Base-by-base conservation (phyloP, 495 filamentous ascomycete genomes). In the Penicillium simplicissimum region DNA sequence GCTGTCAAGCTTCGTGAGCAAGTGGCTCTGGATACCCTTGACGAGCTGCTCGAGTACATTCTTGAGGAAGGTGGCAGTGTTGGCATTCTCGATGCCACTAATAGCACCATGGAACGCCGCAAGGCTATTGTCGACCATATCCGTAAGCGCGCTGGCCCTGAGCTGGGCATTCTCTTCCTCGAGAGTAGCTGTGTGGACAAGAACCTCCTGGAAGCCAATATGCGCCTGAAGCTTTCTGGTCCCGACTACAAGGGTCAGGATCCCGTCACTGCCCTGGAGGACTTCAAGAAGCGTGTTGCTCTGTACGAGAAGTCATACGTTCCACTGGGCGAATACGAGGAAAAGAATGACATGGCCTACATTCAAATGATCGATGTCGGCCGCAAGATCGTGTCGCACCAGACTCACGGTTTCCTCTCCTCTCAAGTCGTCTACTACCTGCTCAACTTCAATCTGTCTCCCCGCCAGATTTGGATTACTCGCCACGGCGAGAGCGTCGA, bases 341-440 rank as follows among this genome's bases (percentile, higher is more conserved):
- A 98, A 71, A 81, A 87, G 17, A 79, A 93, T 62, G 84, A 90
- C 62, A 90, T 97, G 87, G 89, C 93, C 51, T 98, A 93, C 70
- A 92, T 98, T 51, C 74, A 93, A 82, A 97, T 98, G 92, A 96
- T 97, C 51, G 95, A 98, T 72, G 95, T 98, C 21, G 95, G 95
- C 38, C 87, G 93, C 40, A 98, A 98, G 74, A 81, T 98, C 33
- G 87, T 97, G 28, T 87, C 93, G 17, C 90, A 94, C 67, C 92
- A 94, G 64, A 88, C 96, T 47, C 86, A 88, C 59, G 95, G 95
- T 2, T 98, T 98, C 74, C 82, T 98, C 25, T 90, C 91, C 47
- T 89, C 89, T 28, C 91, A 96, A 58, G 92, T 94, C 43, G 90
- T 92, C 17, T 95, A 93, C 62, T 98, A 97, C 67, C 81, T 98